These are phyloP conservation scores for Suhomyces pyralidae DNA, from an alignment of 805 yeast species.

Conservation along the genomic window DNA sequence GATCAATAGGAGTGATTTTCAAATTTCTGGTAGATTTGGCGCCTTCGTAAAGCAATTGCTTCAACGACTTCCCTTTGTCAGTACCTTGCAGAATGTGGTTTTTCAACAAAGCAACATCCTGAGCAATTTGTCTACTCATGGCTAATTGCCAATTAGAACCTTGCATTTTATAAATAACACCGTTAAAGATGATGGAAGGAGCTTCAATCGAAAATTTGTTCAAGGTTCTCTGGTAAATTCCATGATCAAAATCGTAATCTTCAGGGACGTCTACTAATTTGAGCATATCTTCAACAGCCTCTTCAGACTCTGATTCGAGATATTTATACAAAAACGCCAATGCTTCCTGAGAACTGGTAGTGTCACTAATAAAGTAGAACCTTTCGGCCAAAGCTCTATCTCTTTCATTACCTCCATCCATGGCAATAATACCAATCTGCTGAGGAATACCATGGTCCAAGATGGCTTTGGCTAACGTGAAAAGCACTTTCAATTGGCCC, in stretches of 20 bases:
- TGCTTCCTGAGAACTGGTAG: conserved; percentile 31
- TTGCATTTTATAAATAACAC: conserved; percentile 56
- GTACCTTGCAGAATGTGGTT: conserved; percentile 21
- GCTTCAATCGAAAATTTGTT: conserved; percentile 33
- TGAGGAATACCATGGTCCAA: conserved; percentile 65
- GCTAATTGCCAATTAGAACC: conserved; percentile 53
- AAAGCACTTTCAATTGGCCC: conserved; percentile 48
- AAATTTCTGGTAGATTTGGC: conserved; percentile 47
- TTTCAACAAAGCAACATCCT: conserved; percentile 47
- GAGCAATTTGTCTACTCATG: conserved; percentile 49
- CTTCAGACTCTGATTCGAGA: conserved; percentile 23
- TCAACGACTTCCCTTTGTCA: conserved; percentile 27
- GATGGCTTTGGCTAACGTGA: conserved; percentile 48
- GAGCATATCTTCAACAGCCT: conserved; percentile 23
- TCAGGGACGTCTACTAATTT: conserved; percentile 15
- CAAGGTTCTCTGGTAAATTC: conserved; percentile 20
- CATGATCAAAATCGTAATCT: conserved; percentile 15
- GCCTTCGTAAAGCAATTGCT: conserved; percentile 40
- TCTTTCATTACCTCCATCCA: conserved; percentile 29
- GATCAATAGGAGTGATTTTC: conserved; percentile 32
- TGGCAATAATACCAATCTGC: conserved; percentile 80
- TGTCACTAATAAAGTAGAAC: conserved; percentile 33
- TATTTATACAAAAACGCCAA: conserved; percentile 40
- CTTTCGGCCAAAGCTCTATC: conserved; percentile 29
- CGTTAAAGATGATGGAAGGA: conserved; percentile 67